phyloP scores from a whole-genome alignment of 768 basidiomycete genomes.

The Auricularia auricula-judae region DNA sequence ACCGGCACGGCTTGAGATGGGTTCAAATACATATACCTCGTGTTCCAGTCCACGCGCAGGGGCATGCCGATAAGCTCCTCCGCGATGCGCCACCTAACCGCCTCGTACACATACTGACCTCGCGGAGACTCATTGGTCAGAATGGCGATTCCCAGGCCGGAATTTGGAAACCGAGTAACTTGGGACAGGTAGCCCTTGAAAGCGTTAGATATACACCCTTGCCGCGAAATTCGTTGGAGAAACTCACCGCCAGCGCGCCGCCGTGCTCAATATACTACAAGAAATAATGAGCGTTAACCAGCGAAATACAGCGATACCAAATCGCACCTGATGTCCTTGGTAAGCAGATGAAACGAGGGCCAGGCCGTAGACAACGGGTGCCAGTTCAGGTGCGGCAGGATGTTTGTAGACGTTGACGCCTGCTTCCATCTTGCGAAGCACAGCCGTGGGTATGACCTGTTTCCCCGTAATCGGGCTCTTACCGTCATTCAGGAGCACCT shows the following conservation, averaged over 20 bases:
- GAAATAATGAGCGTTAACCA: not conserved
- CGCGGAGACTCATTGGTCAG: not conserved
- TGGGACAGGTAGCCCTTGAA: not conserved
- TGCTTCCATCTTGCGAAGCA: not conserved
- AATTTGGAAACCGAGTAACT: not conserved
- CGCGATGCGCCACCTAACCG: not conserved
- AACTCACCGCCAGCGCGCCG: not conserved
- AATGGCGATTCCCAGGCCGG: not conserved
- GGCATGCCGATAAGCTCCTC: not conserved
- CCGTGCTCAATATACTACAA: not conserved
- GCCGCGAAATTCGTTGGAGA: not conserved
- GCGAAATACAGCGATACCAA: not conserved
- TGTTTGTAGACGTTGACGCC: not conserved
- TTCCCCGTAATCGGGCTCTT: not conserved
- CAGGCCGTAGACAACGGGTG: not conserved
- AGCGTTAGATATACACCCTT: not conserved
- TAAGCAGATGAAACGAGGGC: not conserved
- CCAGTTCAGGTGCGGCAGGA: not conserved
- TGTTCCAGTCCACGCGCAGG: not conserved
- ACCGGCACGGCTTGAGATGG: not conserved
- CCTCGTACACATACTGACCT: not conserved
- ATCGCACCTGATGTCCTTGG: not conserved
- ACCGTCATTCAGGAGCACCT: not conserved
- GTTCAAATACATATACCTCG: not conserved
- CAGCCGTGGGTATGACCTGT: not conserved